These are phyloP conservation scores for Melianthus villosus DNA, from an alignment of 441 rosid genomes.

Conservation along the genomic window DNA sequence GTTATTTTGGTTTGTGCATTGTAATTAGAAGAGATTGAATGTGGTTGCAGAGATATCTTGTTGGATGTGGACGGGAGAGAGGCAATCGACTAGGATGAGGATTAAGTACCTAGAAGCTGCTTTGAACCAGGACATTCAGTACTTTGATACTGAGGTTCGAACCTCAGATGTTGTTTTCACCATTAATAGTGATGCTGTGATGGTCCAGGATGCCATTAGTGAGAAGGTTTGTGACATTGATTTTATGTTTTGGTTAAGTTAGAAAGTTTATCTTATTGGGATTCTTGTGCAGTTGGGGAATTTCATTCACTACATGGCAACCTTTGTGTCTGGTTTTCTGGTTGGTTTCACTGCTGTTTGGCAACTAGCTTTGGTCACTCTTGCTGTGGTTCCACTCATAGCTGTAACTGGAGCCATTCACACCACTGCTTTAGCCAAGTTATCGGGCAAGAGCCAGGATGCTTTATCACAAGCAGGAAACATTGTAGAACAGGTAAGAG, in stretches of 20 bases:
- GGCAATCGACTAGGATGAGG: conserved; percentile 96
- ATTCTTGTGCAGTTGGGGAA: conserved; percentile 62
- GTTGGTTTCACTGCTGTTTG: conserved; percentile 99
- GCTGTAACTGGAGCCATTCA: conserved; percentile 89
- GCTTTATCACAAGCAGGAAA: conserved; percentile 89
- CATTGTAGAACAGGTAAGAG: conserved; percentile 74
- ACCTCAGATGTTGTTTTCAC: conserved; percentile 88
- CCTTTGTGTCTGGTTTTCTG: conserved; percentile 90
- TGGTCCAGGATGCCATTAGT: conserved; percentile 98
- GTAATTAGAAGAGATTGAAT: too few species aligned
- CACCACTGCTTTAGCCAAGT: conserved; percentile 61
- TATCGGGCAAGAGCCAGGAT: conserved; percentile 68
- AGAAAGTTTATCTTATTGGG: background rate
- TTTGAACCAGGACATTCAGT: conserved; percentile 83
- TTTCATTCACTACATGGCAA: conserved; percentile 89
- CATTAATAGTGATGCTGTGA: conserved; percentile 84
- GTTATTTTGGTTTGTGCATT: conserved; percentile 4
- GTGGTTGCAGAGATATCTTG: conserved; percentile 77
- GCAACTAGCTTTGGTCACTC: conserved; percentile 88
- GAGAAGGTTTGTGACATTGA: conserved; percentile 43
- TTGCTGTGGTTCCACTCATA: conserved; percentile 91
- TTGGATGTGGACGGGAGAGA: conserved; percentile 99
- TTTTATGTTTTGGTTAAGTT: background rate
- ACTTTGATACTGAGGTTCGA: conserved; percentile 82
- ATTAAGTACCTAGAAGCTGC: conserved; percentile 94